Evolutionary conservation across 2,329 filamentous ascomycete species (phyloP).

Genomic region (Colletotrichum trifolii): DNA sequence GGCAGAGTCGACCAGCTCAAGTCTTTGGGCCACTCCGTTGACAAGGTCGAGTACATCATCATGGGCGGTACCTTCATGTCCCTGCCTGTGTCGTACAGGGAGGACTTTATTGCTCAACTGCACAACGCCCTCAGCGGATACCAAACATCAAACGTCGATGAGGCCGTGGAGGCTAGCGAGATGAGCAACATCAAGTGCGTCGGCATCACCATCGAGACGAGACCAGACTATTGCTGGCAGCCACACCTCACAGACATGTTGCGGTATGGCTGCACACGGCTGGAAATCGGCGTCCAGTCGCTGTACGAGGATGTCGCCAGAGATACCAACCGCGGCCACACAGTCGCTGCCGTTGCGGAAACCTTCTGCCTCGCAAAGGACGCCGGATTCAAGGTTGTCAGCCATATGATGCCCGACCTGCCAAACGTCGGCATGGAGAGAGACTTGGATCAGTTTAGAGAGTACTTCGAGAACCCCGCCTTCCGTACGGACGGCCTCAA

Average conservation of each 20-base stretch:
- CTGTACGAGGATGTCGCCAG: constrained; percentile 98
- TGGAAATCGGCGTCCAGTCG: constrained; percentile 96
- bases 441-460: constrained; percentile 94
- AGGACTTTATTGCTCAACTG: constrained; percentile 93
- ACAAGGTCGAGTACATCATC: constrained; percentile 99
- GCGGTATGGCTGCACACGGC: constrained; percentile 93
- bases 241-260: constrained; percentile 97
- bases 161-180: constrained; percentile 92
- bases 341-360: constrained; percentile 92
- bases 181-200: constrained; percentile 99
- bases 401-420: constrained; percentile 99
- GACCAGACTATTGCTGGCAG: constrained; percentile 95
- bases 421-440: constrained; percentile 99
- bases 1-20: constrained; percentile 97
- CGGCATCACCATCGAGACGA: constrained; percentile 97
- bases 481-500: constrained; percentile 98
- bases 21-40: constrained; percentile 92
- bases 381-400: constrained; percentile 98
- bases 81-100: constrained; percentile 85
- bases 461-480: constrained; percentile 96
- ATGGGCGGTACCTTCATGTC: constrained; percentile 99
- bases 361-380: constrained; percentile 98
- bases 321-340: constrained; percentile 97
- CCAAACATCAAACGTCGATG: constrained; percentile 92
- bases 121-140: constrained; percentile 98